A percentile compares a stretch with the other conserved stretches of the same genome.
Evolutionary conservation across 2,329 filamentous ascomycete genomes (phyloP).

Genomic region (Pseudopithomyces maydicus): DNA sequence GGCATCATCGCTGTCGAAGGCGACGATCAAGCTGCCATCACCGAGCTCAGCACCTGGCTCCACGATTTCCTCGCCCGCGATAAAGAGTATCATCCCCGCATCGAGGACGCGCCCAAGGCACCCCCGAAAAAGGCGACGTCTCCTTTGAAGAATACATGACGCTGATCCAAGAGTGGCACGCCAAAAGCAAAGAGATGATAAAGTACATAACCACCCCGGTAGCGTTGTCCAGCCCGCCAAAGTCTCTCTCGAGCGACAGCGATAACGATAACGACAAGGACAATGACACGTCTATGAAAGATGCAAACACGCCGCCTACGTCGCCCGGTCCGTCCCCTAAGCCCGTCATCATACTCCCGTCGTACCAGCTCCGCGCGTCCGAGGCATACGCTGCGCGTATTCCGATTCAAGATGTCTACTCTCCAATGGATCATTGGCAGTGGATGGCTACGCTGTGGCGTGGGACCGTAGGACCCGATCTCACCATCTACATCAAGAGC

Average conservation of each 20-base stretch:
- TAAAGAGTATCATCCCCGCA: slow-evolving; percentile 56
- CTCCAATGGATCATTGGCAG: slow-evolving; percentile 90
- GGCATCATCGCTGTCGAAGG: slow-evolving; percentile 86
- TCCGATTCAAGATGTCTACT: slow-evolving; percentile 77
- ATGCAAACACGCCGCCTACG: slow-evolving; percentile 4
- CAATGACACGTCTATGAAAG: slow-evolving; percentile 21
- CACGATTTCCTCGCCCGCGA: slow-evolving; percentile 58
- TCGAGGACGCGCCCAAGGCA: slow-evolving; percentile 55
- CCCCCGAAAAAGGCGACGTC: slow-evolving; percentile 38
- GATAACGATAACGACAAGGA: slow-evolving; percentile 19
- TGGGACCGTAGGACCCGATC: slow-evolving; percentile 79
- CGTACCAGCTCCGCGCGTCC: slow-evolving; percentile 79
- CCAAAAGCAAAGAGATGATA: slow-evolving; percentile 72
- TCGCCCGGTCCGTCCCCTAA: slow-evolving; percentile 42
- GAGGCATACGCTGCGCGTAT: slow-evolving; percentile 76
- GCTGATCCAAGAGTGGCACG: slow-evolving; percentile 75
- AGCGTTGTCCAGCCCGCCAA: slow-evolving; percentile 3
- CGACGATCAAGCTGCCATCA: slow-evolving; percentile 65
- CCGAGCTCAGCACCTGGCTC: slow-evolving; percentile 69
- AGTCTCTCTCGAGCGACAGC: background rate
- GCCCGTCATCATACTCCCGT: slow-evolving; percentile 76
- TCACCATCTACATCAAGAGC: slow-evolving; percentile 69
- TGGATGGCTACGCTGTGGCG: slow-evolving; percentile 97
- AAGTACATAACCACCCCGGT: slow-evolving; percentile 55
- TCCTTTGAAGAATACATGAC: slow-evolving; percentile 64